These are phyloP conservation scores for Thyridium curvatum DNA, from an alignment of 2,329 filamentous ascomycete species.

Conservation along the genomic window DNA sequence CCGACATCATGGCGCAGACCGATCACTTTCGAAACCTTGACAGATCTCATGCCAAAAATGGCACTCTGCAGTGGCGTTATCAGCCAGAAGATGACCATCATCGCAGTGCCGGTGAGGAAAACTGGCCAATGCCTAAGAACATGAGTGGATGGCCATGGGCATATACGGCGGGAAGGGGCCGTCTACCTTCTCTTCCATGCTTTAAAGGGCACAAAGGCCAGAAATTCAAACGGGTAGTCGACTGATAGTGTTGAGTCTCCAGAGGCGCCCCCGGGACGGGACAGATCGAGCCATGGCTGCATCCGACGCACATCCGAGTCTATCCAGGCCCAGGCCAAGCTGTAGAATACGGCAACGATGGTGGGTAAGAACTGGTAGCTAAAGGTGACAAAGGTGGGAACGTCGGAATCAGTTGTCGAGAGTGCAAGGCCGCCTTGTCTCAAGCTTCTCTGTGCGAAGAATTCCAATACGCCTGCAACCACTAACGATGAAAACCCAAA, in stretches of 20 bases:
- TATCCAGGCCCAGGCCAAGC: constrained; percentile 52
- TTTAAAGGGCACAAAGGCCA: constrained; percentile 21
- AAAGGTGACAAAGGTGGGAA: constrained; percentile 29
- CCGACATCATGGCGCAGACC: constrained; percentile 5
- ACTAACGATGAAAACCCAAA: constrained; percentile 28
- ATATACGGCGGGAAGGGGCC: constrained; percentile 19
- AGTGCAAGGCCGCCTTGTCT: constrained; percentile 32
- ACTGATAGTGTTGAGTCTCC: constrained; percentile 42
- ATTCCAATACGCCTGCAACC: constrained; percentile 37
- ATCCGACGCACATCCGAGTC: constrained; percentile 53
- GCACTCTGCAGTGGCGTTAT: constrained; percentile 49
- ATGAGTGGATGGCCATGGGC: not conserved
- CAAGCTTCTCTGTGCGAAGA: constrained; percentile 31
- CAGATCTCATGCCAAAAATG: constrained; percentile 36
- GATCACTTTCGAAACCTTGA: constrained; percentile 13
- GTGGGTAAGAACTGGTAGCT: constrained; percentile 47
- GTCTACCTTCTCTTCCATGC: constrained; percentile 28
- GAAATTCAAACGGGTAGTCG: constrained; percentile 41
- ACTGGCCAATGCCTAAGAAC: constrained; percentile 45
- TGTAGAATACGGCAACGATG: constrained; percentile 46
- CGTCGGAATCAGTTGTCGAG: constrained; percentile 10
- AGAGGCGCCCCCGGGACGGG: constrained; percentile 31
- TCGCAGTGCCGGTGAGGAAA: constrained; percentile 36
- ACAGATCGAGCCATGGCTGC: constrained; percentile 55
- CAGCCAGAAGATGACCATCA: constrained; percentile 47